Base-by-base conservation (phyloP, 495 filamentous ascomycete genomes). In the Daldinia grandis region DNA sequence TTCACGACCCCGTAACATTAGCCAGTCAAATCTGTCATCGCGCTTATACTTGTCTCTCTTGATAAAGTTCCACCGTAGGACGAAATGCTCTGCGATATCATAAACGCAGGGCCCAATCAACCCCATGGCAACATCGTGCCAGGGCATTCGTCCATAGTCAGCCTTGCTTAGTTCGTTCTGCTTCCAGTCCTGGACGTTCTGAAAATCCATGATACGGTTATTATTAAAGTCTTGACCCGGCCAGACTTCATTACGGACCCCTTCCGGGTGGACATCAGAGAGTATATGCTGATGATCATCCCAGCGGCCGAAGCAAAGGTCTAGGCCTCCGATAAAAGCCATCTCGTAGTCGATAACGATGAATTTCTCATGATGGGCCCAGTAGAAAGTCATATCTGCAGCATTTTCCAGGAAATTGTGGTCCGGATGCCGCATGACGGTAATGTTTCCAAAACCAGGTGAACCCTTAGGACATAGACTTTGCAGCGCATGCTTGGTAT, bases 1-100 rank as follows among this genome's bases (percentile, higher is more conserved):
- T 40, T 88, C 86, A n/a, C 92, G 87, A n/a, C 93, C 94, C 62
- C 90, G 85, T 54, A 98, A 83, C 59, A 86, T 79, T 2, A 98
- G 80, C 95, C 94, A 99, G 56, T 95, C 92, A 58, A 91, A 94
- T 37, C 85, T 79, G 0, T 87, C 76, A 60, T 91, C 88, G 12
- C 95, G 90, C 80, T 99, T 99, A 83, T 99, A 97, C 80, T 99
- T 98, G 83, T 98, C 95, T 19, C 95, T 88, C 81, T 99, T 98
- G 81, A 95, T 83, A 67, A 97, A 96, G 78, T 99, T 99, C 95
- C 95, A 98, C 42, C 94, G 87, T 17, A 96, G 85, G 37, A 97
- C 90, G 72, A 99, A 99, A 76, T 99, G 95, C 79, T 98, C 93
- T 3, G 95, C 95, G 70, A 99, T 95, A 76, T 97, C 94, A 76